Evolutionary conservation across 78 protist genomes (phyloP).

Genomic region (Dictyostelium intermedium): DNA sequence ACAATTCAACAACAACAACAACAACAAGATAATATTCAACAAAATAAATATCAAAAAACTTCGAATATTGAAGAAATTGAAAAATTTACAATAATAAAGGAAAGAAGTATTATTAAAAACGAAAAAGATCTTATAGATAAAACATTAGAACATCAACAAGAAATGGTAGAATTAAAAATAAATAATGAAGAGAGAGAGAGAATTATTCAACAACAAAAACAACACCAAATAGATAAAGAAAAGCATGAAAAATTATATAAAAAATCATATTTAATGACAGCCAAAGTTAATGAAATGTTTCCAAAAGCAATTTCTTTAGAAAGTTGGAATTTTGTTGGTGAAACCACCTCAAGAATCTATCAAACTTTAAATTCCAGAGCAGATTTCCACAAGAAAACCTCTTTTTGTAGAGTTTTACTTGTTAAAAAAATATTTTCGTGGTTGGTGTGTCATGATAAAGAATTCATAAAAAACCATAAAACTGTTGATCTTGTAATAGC

Average conservation of each 20-base stretch:
- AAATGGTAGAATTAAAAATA: background rate
- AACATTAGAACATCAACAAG: constrained; percentile 7
- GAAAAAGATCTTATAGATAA: constrained; percentile 2
- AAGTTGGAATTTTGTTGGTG: constrained; percentile 65
- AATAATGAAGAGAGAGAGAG: background rate
- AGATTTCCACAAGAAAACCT: constrained; percentile 25
- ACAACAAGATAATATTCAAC: background rate
- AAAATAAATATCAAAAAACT: background rate
- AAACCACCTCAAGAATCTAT: constrained; percentile 37
- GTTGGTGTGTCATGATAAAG: constrained; percentile 62
- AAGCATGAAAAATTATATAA: background rate
- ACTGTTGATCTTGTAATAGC: constrained; percentile 51
- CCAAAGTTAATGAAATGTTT: background rate
- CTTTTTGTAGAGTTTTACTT: constrained; percentile 28
- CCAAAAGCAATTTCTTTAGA: constrained; percentile 44
- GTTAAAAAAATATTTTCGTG: constrained; percentile 58
- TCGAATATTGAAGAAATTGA: background rate
- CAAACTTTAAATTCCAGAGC: constrained; percentile 58
- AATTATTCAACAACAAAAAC: background rate
- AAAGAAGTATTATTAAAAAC: background rate
- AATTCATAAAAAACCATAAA: constrained; percentile 33
- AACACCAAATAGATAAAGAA: background rate
- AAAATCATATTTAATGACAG: background rate
- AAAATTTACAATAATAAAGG: background rate
- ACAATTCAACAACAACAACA: background rate